Percentiles rank a stretch among this genome's conserved stretches.
Conservation (phyloP, 2,329 filamentous ascomycete species). For the Paraphaeosphaeria minitans region DNA sequence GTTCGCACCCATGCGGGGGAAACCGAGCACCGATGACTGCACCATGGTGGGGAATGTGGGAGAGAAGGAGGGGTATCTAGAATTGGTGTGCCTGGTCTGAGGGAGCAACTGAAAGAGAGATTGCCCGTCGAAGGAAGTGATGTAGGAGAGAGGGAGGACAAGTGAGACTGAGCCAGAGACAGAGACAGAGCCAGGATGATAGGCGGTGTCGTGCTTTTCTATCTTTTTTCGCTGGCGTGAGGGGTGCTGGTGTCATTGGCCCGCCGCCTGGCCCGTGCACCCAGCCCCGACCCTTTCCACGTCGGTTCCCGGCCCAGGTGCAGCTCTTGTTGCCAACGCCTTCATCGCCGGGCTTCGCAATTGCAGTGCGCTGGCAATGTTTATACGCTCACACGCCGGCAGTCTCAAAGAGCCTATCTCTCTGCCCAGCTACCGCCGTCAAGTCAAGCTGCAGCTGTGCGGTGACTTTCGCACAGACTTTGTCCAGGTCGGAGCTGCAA, state of each 20-base stretch:
- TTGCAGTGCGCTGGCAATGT: not conserved
- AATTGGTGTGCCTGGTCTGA: slow-evolving; percentile 9
- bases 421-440: not conserved
- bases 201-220: slow-evolving; percentile 45
- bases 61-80: slow-evolving; percentile 17
- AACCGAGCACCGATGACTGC: slow-evolving; percentile 81
- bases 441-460: not conserved
- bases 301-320: not conserved
- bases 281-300: not conserved
- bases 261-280: slow-evolving; percentile 7
- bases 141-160: slow-evolving; percentile 15
- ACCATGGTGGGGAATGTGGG: slow-evolving; percentile 49
- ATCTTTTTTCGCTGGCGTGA: slow-evolving; percentile 37
- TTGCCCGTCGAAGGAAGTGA: slow-evolving; percentile 18
- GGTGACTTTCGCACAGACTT: not conserved
- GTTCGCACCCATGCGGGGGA: slow-evolving; percentile 97
- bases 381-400: not conserved
- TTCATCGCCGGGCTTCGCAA: not conserved
- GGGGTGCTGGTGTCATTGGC: slow-evolving; percentile 17
- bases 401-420: not conserved
- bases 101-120: slow-evolving; percentile 18
- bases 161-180: slow-evolving; percentile 8
- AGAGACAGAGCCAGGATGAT: slow-evolving; percentile 10
- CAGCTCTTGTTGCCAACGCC: not conserved
- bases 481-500: slow-evolving; percentile 1